phyloP scores from a whole-genome alignment of 352 stramenopile species.

The Pythium oligandrum region DNA sequence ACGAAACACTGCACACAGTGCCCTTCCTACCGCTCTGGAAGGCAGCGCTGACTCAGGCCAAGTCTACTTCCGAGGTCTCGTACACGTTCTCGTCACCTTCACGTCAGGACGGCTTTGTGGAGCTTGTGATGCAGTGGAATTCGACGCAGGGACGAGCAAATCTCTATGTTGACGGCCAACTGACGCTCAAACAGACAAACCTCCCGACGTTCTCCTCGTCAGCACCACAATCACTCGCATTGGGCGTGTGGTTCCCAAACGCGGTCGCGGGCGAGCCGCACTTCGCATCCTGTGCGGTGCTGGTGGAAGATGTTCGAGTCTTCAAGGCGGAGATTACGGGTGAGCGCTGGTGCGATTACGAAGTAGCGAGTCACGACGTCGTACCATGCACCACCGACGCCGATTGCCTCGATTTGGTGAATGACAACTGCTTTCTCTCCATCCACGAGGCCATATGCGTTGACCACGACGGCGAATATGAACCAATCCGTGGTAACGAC shows the following conservation, averaged over 20 bases:
- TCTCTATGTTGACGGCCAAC: conserved; percentile 50
- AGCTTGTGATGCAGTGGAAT: conserved; percentile 67
- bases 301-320: conserved; percentile 45
- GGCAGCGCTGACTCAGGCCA: conserved; percentile 48
- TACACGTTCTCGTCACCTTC: conserved; percentile 24
- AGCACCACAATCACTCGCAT: conserved; percentile 26
- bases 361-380: conserved; percentile 15
- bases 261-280: conserved; percentile 47
- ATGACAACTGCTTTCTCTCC: conserved; percentile 51
- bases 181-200: conserved; percentile 35
- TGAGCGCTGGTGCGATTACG: conserved; percentile 59
- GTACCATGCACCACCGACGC: conserved; percentile 29
- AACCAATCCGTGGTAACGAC: conserved; percentile 1
- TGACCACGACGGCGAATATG: conserved; percentile 3
- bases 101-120: conserved; percentile 18
- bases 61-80: conserved; percentile 27
- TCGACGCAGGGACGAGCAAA: conserved; percentile 46
- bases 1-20: conserved; percentile 18
- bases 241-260: conserved; percentile 72
- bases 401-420: conserved; percentile 45
- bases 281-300: conserved; percentile 43
- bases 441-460: conserved; percentile 52
- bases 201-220: background rate
- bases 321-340: conserved; percentile 55
- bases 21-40: conserved; percentile 60